Conservation (phyloP, 2,329 filamentous ascomycete species). For the Teratosphaeriaceae sp. region DNA sequence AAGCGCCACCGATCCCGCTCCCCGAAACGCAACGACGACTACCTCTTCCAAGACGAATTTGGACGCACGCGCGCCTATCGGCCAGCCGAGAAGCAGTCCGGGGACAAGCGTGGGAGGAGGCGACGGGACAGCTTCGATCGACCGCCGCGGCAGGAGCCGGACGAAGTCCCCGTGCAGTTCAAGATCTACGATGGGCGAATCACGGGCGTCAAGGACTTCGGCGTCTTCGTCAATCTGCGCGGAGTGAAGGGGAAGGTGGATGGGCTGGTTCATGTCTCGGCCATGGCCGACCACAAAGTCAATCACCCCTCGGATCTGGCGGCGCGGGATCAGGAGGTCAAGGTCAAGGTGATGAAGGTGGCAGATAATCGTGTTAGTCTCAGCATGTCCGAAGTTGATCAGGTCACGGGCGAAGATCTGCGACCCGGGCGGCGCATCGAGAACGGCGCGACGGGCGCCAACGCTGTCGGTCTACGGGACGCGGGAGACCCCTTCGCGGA, state of each 20-base stretch:
- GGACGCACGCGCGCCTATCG: conserved; percentile 41
- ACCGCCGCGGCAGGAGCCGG: conserved; percentile 65
- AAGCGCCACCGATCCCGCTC: conserved; percentile 35
- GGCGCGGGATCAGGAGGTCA: conserved; percentile 71
- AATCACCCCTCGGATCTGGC: conserved; percentile 89
- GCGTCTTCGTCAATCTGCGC: conserved; percentile 87
- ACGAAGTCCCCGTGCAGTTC: conserved; percentile 71
- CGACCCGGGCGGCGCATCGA: conserved; percentile 70
- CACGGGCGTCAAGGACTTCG: conserved; percentile 91
- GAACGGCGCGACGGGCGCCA: conserved; percentile 83
- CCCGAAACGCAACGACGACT: conserved; percentile 37
- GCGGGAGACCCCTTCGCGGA: conserved; percentile 46
- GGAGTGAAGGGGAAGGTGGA: conserved; percentile 84
- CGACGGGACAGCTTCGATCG: conserved; percentile 56
- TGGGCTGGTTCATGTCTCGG: conserved; percentile 88
- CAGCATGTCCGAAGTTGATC: conserved; percentile 97
- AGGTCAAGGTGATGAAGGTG: conserved; percentile 86
- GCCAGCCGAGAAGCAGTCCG: conserved; percentile 37
- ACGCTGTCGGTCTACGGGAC: conserved; percentile 73
- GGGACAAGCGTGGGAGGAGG: conserved; percentile 37
- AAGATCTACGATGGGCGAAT: conserved; percentile 90
- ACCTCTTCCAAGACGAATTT: conserved; percentile 55
- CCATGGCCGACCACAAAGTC: conserved; percentile 77
- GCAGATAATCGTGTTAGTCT: conserved; percentile 76
- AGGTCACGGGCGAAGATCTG: conserved; percentile 76